Evolutionary conservation across 306 rosid species (phyloP).

Genomic region (Alnus glutinosa): DNA sequence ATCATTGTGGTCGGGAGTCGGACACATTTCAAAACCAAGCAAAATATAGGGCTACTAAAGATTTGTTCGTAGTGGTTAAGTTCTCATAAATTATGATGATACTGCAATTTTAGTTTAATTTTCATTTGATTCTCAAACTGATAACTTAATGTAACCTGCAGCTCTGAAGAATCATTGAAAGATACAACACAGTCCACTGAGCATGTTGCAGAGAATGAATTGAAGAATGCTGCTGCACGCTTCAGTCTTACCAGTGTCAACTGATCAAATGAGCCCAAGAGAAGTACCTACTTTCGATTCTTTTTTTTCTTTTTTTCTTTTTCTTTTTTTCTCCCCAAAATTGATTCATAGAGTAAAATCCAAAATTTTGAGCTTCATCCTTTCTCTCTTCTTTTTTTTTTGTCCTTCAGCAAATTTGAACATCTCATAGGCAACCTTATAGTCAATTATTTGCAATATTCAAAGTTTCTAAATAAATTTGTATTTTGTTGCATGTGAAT

Average conservation of each 20-base stretch:
- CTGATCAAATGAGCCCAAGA: conserved; percentile 35
- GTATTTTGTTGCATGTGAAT: not conserved
- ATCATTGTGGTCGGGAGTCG: too few species aligned
- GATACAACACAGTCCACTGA: conserved; percentile 56
- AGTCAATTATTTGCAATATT: not conserved
- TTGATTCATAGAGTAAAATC: conserved; percentile 15
- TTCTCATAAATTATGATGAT: not conserved
- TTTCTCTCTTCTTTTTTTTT: too few species aligned
- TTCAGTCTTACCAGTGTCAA: conserved; percentile 74
- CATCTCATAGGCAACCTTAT: not conserved
- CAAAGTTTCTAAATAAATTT: not conserved
- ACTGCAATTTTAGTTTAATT: not conserved
- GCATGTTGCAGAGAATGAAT: conserved; percentile 53
- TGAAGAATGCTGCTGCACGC: conserved; percentile 77
- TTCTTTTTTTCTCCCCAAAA: not conserved
- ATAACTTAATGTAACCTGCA: conserved; percentile 27
- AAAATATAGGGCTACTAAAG: not conserved
- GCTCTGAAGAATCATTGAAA: conserved; percentile 72
- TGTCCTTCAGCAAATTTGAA: not conserved
- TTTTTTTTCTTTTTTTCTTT: not conserved
- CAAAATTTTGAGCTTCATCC: conserved; percentile 12
- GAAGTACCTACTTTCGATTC: not conserved
- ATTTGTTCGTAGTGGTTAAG: not conserved
- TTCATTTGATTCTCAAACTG: conserved; percentile 3
- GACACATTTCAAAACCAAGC: too few species aligned